Evolutionary conservation across 2,329 filamentous ascomycete species (phyloP).

Genomic region (Didymella glomerata): DNA sequence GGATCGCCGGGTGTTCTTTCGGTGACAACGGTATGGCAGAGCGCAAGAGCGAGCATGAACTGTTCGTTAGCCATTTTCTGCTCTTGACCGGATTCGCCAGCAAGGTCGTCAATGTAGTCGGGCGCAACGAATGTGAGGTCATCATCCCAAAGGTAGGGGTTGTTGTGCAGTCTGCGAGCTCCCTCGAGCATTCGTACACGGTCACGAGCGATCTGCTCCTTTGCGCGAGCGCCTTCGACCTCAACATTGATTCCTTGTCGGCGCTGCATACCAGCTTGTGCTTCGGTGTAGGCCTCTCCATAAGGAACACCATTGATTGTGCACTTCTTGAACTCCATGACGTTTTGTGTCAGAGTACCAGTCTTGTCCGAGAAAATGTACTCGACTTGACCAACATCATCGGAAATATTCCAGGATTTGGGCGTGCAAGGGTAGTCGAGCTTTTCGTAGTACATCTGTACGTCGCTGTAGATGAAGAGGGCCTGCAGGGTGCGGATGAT

Average conservation of each 20-base stretch:
- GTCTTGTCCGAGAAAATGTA: slow-evolving; percentile 99
- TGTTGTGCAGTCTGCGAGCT: slow-evolving; percentile 81
- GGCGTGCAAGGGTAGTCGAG: slow-evolving; percentile 95
- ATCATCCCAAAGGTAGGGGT: slow-evolving; percentile 89
- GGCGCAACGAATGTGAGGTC: slow-evolving; percentile 92
- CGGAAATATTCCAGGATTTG: slow-evolving; percentile 98
- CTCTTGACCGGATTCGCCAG: slow-evolving; percentile 76
- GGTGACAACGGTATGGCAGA: slow-evolving; percentile 97
- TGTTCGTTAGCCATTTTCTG: slow-evolving; percentile 82
- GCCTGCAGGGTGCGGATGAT: slow-evolving; percentile 93
- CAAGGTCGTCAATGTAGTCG: slow-evolving; percentile 84
- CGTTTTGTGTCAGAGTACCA: slow-evolving; percentile 87
- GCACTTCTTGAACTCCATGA: slow-evolving; percentile 99
- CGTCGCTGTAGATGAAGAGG: slow-evolving; percentile 96
- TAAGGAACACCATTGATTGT: slow-evolving; percentile 97
- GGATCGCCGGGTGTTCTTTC: slow-evolving; percentile 89
- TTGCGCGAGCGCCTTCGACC: slow-evolving; percentile 75
- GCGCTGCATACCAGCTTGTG: slow-evolving; percentile 94
- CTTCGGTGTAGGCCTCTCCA: slow-evolving; percentile 97
- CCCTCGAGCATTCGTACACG: slow-evolving; percentile 75
- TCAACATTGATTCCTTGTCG: slow-evolving; percentile 87
- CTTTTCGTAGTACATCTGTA: slow-evolving; percentile 95
- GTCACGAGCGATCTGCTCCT: slow-evolving; percentile 79
- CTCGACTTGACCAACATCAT: slow-evolving; percentile 96
- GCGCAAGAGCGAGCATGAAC: slow-evolving; percentile 92